A percentile compares a stretch with the other conserved stretches of the same genome.
phyloP scores from a whole-genome alignment of 2,329 filamentous ascomycete genomes.

The Nemania sp. region DNA sequence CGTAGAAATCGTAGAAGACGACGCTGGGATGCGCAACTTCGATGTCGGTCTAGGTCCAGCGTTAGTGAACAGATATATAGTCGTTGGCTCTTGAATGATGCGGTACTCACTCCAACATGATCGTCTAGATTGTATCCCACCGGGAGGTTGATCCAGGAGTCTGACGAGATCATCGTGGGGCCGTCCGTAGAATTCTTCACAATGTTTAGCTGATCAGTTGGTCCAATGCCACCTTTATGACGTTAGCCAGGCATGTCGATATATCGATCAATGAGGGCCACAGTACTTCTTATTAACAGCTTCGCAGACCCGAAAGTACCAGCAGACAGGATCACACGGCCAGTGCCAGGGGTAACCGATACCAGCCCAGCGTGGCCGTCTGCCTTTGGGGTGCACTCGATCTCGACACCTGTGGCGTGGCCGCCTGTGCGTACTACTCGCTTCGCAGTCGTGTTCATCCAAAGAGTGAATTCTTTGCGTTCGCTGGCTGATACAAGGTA shows the following conservation, averaged over 20 bases:
- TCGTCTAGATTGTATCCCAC: conserved; percentile 64
- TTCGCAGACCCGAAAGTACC: conserved; percentile 72
- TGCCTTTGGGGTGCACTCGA: conserved; percentile 57
- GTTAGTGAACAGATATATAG: conserved; percentile 20
- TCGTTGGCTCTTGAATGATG: neutral
- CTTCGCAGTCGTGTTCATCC: conserved; percentile 68
- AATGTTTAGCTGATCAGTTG: conserved; percentile 60
- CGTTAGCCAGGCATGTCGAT: conserved; percentile 9
- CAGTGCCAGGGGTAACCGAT: conserved; percentile 60
- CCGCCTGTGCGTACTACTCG: conserved; percentile 65
- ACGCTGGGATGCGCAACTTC: conserved; percentile 51
- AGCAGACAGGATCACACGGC: conserved; percentile 69
- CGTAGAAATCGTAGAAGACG: conserved; percentile 68
- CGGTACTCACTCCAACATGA: conserved; percentile 50
- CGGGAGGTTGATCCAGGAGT: conserved; percentile 60
- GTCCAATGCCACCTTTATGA: conserved; percentile 67
- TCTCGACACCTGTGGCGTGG: conserved; percentile 66
- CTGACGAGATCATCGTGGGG: conserved; percentile 50
- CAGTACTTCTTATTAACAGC: conserved; percentile 63
- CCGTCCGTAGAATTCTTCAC: conserved; percentile 56
- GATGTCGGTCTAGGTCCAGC: conserved; percentile 46
- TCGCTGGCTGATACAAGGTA: conserved; percentile 66
- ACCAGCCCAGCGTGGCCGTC: conserved; percentile 61
- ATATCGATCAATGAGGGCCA: neutral
- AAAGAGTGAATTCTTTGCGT: conserved; percentile 68